Conservation (phyloP, 1,284 basidiomycete genomes). For the Cryptococcus floricola region DNA sequence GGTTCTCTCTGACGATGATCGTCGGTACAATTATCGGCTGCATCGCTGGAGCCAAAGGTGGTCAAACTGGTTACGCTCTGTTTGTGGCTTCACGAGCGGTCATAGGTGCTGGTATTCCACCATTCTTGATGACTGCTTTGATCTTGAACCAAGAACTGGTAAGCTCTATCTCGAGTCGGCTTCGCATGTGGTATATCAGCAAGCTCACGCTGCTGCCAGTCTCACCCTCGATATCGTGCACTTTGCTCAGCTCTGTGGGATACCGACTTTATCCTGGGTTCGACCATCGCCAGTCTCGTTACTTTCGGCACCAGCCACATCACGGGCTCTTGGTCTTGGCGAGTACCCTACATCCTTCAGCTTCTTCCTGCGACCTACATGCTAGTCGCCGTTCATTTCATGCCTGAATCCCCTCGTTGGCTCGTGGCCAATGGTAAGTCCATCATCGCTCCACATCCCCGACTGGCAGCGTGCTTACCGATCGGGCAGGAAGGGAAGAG, state of each 20-base stretch:
- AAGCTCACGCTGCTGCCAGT: neutral
- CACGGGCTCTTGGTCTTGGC: constrained; percentile 16
- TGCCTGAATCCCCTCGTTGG: constrained; percentile 29
- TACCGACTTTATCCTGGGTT: constrained; percentile 8
- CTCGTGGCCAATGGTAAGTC: constrained; percentile 18
- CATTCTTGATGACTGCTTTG: constrained; percentile 15
- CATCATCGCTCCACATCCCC: too few relatives aligned
- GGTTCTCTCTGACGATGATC: constrained; percentile 5
- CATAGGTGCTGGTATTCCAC: constrained; percentile 8
- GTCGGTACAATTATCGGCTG: constrained; percentile 7
- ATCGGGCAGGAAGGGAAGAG: constrained; percentile 45
- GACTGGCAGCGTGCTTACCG: neutral
- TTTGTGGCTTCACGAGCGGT: constrained; percentile 12
- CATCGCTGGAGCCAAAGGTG: constrained; percentile 3
- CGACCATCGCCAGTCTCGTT: constrained; percentile 17
- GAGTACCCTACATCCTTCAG: constrained; percentile 17
- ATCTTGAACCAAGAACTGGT: constrained; percentile 19
- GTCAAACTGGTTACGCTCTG: constrained; percentile 4
- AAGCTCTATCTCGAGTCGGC: neutral
- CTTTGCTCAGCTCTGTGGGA: constrained; percentile 14
- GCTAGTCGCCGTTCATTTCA: constrained; percentile 17
- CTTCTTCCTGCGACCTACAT: constrained; percentile 13
- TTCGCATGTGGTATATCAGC: neutral
- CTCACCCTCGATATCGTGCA: constrained; percentile 15
- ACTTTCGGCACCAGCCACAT: constrained; percentile 27